Conservation (phyloP, 2,329 filamentous ascomycete genomes). For the Xylaria sp. region DNA sequence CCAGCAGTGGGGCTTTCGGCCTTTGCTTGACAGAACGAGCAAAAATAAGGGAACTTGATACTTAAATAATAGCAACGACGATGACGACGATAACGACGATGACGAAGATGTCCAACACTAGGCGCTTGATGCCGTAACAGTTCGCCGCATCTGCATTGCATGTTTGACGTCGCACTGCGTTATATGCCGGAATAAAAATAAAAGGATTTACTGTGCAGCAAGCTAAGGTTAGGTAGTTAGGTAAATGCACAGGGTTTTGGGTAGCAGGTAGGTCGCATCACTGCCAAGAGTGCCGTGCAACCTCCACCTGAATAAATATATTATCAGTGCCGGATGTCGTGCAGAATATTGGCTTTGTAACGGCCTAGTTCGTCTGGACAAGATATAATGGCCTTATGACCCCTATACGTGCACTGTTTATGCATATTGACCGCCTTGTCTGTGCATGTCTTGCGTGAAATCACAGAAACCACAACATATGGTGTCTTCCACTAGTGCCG, state of each 20-base stretch:
- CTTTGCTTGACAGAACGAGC: neutral
- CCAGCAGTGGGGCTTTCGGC: slow-evolving; percentile 13
- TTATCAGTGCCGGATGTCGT: slow-evolving; percentile 30
- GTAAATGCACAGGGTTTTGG: slow-evolving; percentile 21
- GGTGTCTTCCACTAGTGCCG: neutral
- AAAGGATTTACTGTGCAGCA: slow-evolving; percentile 29
- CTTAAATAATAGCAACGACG: neutral
- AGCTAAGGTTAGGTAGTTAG: too few species aligned
- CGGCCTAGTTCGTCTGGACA: slow-evolving; percentile 2
- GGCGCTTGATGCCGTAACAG: slow-evolving; percentile 6
- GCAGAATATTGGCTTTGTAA: slow-evolving; percentile 29
- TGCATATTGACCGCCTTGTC: slow-evolving; percentile 26
- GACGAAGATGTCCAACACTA: neutral
- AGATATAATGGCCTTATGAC: slow-evolving; percentile 21
- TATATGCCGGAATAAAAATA: slow-evolving; percentile 27
- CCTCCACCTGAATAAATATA: slow-evolving; percentile 12
- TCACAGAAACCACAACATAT: neutral
- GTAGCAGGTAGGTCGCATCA: slow-evolving; percentile 20
- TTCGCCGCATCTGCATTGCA: slow-evolving; percentile 12
- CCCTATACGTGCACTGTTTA: slow-evolving; percentile 18
- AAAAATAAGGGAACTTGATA: neutral
- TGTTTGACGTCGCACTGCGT: slow-evolving; percentile 27
- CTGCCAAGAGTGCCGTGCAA: slow-evolving; percentile 22
- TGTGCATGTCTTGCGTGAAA: slow-evolving; percentile 14
- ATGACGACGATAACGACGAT: neutral